phyloP scores from a whole-genome alignment of 2,329 filamentous ascomycete species.

The Colletotrichum spinosum region DNA sequence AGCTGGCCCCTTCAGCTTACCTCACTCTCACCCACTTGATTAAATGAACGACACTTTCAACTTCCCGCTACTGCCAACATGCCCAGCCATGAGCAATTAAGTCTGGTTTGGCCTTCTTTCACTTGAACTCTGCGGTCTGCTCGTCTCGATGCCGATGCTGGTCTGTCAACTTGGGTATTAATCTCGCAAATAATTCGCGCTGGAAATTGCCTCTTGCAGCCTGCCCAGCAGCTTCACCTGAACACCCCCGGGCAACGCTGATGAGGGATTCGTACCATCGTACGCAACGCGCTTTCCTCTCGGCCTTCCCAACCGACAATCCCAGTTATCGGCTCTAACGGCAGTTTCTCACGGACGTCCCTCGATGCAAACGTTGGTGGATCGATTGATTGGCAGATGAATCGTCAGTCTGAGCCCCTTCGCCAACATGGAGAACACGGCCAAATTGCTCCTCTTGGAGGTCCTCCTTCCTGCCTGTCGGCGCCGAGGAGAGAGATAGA shows the following conservation, averaged over 20 bases:
- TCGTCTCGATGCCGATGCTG: not conserved
- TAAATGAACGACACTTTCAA: slow-evolving; percentile 18
- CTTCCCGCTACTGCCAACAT: slow-evolving; percentile 13
- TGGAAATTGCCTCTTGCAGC: slow-evolving; percentile 28
- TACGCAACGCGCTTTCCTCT: not conserved
- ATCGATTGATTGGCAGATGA: slow-evolving; percentile 22
- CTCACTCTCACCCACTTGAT: slow-evolving; percentile 11
- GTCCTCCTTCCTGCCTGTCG: not conserved
- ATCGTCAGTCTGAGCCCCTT: not conserved
- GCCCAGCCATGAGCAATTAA: not conserved
- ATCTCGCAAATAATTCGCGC: slow-evolving; percentile 34
- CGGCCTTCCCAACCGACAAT: not conserved
- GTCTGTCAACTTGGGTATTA: not conserved
- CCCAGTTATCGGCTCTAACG: not conserved
- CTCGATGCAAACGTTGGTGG: not conserved
- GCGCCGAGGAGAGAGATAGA: not conserved
- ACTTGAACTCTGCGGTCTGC: not conserved
- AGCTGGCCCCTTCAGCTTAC: not conserved
- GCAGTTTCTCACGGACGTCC: too few species aligned
- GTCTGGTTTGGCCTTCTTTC: not conserved
- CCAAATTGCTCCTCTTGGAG: slow-evolving; percentile 8
- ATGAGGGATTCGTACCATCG: slow-evolving; percentile 21
- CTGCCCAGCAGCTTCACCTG: slow-evolving; percentile 18
- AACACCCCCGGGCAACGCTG: slow-evolving; percentile 17
- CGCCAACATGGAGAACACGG: slow-evolving; percentile 18